Base-by-base conservation (phyloP, 2,329 filamentous ascomycete species). In the Cryphonectria carpinicola region DNA sequence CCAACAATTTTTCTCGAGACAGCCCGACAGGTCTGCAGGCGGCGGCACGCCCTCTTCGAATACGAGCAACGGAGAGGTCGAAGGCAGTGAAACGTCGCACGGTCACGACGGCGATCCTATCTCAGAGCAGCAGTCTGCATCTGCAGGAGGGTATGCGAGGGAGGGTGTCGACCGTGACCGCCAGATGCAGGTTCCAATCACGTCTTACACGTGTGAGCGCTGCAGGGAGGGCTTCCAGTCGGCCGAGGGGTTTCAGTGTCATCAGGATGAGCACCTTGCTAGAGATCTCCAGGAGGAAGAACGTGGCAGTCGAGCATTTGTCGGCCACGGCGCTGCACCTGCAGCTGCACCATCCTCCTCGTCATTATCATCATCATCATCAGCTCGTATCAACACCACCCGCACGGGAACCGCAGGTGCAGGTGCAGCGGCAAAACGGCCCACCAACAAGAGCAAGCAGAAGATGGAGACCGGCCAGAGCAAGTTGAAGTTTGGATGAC, bases 211-310 rank as follows among this genome's bases (percentile, higher is more conserved):
- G 56, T 97, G 94, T 79, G 78, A 83, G 65, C 88, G 89, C 73
- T 97, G 94, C 80, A 85, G 87, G 71, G 85, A 87, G 76, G 78
- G 79, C n/a, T 83, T 96, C 46, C 83, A 85, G 17, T 83, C 85
- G 54, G 78, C 83, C 37, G 88, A 91, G 69, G 86, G 87, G 75
- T 78, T 89, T 63, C 87, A 90, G 74, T 95, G 93, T 81, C 96
- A 99, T 79, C 85, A 91, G 68, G 96, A 99, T 80, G 98, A 95
- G 91, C 96, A 99, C 81, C 92, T 97, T 81, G 96, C 96, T 62
- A 93, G 93, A 81, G 92, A 95, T 75, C 85, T 99, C 41, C 91
- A 95, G 74, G 87, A 85, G 70, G 85, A 91, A 74, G 87, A 92
- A 82, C 85, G 86, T 84, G 84, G 81, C 80, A 83, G 75, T 71